phyloP scores from a whole-genome alignment of 148 eudicot genomes.

The Dianthus caryophyllus region DNA sequence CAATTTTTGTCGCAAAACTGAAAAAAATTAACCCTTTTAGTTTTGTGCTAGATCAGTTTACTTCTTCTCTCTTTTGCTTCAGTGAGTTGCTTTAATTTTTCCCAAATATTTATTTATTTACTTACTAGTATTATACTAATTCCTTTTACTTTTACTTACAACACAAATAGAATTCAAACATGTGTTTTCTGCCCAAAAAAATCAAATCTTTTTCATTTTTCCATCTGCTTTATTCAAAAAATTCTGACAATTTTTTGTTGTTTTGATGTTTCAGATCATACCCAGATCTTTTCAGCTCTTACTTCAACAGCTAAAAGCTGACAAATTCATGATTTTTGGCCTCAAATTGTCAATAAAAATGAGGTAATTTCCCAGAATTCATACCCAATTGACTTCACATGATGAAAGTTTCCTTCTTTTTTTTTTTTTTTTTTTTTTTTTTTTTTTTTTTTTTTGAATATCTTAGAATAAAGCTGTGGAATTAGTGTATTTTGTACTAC shows the following conservation, averaged over 20 bases:
- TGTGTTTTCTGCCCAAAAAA: not conserved
- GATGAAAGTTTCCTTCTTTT: conserved; percentile 15
- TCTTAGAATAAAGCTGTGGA: not conserved
- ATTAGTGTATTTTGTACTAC: not conserved
- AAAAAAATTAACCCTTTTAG: conserved; percentile 10
- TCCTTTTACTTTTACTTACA: not conserved
- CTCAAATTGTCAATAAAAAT: conserved; percentile 11
- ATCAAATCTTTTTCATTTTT: not conserved
- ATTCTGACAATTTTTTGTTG: conserved; percentile 30
- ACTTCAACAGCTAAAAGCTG: conserved; percentile 27
- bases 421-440: conserved; percentile 2
- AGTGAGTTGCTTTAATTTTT: conserved; percentile 20
- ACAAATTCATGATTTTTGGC: conserved; percentile 18
- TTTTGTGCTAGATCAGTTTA: conserved; percentile 25
- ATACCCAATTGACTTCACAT: conserved; percentile 14
- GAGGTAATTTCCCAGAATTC: conserved; percentile 20
- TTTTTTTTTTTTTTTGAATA: conserved; percentile 8
- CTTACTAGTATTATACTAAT: too few relatives aligned
- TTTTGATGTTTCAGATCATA: conserved; percentile 53
- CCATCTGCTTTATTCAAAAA: not conserved
- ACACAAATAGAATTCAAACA: not conserved
- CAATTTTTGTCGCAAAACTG: conserved; percentile 1
- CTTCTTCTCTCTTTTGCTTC: conserved; percentile 10
- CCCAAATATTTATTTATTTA: not conserved
- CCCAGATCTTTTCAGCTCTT: conserved; percentile 44